Evolutionary conservation across 148 eudicot species (phyloP), one percentile per base, ranked within the genome.

Genomic region (Chenopodium formosanum): DNA sequence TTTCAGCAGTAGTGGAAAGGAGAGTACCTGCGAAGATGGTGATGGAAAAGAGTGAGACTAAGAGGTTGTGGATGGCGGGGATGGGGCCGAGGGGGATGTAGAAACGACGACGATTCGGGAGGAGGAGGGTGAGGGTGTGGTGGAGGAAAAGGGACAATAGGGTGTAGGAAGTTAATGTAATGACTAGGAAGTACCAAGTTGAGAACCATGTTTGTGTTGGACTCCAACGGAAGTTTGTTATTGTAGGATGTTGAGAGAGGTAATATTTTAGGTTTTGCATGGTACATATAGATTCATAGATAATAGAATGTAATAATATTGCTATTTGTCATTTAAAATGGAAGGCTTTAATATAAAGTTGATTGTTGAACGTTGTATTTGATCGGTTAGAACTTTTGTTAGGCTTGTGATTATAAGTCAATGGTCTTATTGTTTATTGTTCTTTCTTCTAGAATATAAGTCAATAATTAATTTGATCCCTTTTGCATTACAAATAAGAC

Each of bases 181-280:
- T 23, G 68, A 82, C 16, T 4, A 90, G 86, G 40, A 90, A 90
- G 10, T 79, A 85, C 92, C 92, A 89, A 2, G 90, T 84, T 66
- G 92, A 84, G 80, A 87, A 88, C 88, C 88, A 88, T 69, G 89
- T 79, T 46, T 88, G 87, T 7, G 85, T 88, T 13, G 86, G 86
- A 62, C 84, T 85, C 92, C 92, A 90, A 3, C 88, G 86, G 83
- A 90, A 90, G 34, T 76, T 79, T 11, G 81, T 40, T 29, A 90
- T 82, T 9, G n/a, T 32, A 25, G 92, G 89, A 71, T 90, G 92
- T 31, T 90, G 76, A 12, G 92, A 79, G 20, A 90, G 78, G 58
- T 76, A 82, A 67, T 86, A 90, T 27, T 65, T 76, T n/a, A 88
- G 27, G 44, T n/a, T 27, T 60, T 19, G 68, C 52, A 64, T 66